These are phyloP conservation scores for Globisporangium mamillatum DNA, from an alignment of 352 stramenopile genomes.

Conservation along the genomic window DNA sequence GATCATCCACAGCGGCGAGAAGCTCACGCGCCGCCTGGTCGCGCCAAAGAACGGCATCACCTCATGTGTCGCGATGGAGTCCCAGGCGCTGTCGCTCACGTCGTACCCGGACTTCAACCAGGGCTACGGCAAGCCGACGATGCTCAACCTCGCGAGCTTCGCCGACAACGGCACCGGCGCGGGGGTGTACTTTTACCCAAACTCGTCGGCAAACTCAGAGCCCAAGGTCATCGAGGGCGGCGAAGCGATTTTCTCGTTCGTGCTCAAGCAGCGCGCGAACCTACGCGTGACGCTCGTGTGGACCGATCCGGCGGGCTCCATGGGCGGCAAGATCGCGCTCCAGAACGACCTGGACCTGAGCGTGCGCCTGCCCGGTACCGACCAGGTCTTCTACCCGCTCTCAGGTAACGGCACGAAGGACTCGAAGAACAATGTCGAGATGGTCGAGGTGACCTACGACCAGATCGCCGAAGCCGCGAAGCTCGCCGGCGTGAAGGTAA, in stretches of 20 bases:
- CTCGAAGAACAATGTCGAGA: conserved; percentile 74
- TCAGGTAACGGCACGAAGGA: conserved; percentile 61
- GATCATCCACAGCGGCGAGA: conserved; percentile 74
- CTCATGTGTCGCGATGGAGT: conserved; percentile 43
- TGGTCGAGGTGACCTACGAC: conserved; percentile 68
- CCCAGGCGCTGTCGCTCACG: conserved; percentile 28
- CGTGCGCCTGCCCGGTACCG: conserved; percentile 47
- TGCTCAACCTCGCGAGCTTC: conserved; percentile 75
- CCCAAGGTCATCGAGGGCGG: conserved; percentile 50
- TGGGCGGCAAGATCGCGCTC: conserved; percentile 44
- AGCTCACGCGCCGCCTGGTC: conserved; percentile 47
- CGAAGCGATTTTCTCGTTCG: conserved; percentile 51
- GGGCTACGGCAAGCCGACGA: conserved; percentile 79
- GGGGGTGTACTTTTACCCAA: conserved; percentile 53
- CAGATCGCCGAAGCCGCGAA: conserved; percentile 32
- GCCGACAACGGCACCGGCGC: conserved; percentile 24
- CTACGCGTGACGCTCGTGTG: conserved; percentile 70
- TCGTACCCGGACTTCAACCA: conserved; percentile 72
- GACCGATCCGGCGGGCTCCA: conserved; percentile 62
- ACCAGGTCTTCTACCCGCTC: conserved; percentile 53
- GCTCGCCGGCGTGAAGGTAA: conserved; percentile 22
- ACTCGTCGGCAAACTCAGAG: conserved; percentile 45
- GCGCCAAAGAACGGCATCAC: conserved; percentile 37
- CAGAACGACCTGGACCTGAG: conserved; percentile 76
- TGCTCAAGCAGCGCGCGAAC: conserved; percentile 48